Evolutionary conservation across 2,329 filamentous ascomycete species (phyloP), one percentile per base, ranked within the genome.

Genomic region (Fusarium subtropicale): DNA sequence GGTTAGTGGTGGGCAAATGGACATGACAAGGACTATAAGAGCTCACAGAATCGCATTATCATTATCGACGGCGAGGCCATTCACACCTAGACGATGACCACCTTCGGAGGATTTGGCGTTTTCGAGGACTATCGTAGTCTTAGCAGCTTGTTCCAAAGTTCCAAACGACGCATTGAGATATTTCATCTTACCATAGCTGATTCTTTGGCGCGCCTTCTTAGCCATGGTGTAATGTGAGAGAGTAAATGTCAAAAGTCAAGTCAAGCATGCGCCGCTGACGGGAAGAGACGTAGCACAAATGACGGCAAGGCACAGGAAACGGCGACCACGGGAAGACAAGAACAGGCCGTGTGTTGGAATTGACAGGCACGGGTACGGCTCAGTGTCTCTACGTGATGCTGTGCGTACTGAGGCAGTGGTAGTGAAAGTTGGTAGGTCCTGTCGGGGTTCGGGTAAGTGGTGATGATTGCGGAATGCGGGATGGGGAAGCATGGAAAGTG

Each of bases 61-160:
- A 66, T 86, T 84, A 81, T 98, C 96, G 70, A 97, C 90, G 54
- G 93, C 93, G 65, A 99, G 88, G 68, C 95, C 94, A 85, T 98
- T 97, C 74, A 99, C 93, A 70, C 96, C 96, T 59, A 98, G 89
- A 74, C 94, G 87, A 84, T 99, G 96, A 60, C 95, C 95, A 71
- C 93, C 93, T 45, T 81, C 83, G 50, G 86, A 86, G 44, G 85
- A 83, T 74, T 86, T 85, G 68, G 85, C 85, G 67, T 86, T 85
- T 76, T 88, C 86, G 75, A 89, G 84, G 75, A 89, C 87, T 89
- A 72, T 28, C 18, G 18, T 24, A 28, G 20, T 7, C 52, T 74
- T 42, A 71, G 67, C 20, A 46, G n/a, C 22, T 42, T 41, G 11
- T 31, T 8, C 18, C 52, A 26, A 30, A 15, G 24, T 45, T 31